Percentiles rank a stretch among this genome's conserved stretches.
Conservation (phyloP, 83 land plant species). For the Larix sibirica region DNA sequence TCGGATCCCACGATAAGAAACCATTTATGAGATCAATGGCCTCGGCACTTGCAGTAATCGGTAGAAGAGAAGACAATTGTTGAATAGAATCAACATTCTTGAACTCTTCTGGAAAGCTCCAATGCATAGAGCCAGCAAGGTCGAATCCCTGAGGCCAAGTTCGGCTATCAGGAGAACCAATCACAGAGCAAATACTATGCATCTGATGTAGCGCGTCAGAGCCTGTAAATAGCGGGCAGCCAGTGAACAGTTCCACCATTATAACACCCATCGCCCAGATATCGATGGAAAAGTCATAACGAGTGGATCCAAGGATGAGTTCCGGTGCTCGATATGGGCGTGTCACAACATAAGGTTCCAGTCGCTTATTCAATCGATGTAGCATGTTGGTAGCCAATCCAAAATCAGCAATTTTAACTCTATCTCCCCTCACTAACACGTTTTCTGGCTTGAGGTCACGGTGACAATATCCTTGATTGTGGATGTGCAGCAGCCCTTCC, state of each 20-base stretch:
- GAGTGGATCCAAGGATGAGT: neutral
- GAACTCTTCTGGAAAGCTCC: too few species aligned
- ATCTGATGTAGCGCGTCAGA: neutral
- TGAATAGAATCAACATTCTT: too few species aligned
- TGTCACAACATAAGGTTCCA: neutral
- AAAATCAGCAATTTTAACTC: neutral
- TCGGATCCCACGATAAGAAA: too few species aligned
- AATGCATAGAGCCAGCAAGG: too few species aligned
- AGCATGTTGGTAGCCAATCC: neutral
- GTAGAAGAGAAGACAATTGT: too few species aligned
- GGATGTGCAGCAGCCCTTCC: neutral
- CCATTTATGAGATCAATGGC: too few species aligned
- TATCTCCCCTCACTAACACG: neutral
- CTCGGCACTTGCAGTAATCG: too few species aligned
- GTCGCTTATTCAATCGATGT: neutral
- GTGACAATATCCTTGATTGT: neutral
- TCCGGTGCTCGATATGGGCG: neutral
- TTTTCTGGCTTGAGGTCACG: neutral
- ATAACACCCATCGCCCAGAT: neutral
- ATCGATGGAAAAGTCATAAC: neutral
- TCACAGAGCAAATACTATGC: neutral
- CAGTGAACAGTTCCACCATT: neutral
- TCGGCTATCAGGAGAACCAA: neutral
- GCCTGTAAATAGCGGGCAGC: neutral
- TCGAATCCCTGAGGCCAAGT: neutral